Evolutionary conservation across 2,329 filamentous ascomycete species (phyloP).

Genomic region (Acrodontium crateriforme): DNA sequence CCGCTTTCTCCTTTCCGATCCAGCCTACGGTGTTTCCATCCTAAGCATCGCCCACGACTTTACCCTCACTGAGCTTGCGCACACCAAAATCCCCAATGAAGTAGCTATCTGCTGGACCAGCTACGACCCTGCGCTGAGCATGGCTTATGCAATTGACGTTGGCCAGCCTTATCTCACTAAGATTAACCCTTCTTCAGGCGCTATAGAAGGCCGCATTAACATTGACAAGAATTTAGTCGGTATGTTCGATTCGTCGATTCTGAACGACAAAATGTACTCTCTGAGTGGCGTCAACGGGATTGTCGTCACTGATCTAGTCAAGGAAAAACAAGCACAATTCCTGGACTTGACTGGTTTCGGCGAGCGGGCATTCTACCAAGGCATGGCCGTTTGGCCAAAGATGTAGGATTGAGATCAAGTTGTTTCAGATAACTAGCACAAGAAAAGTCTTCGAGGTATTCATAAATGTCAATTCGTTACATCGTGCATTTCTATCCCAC

Average conservation of each 20-base stretch:
- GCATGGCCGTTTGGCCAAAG: constrained; percentile 6
- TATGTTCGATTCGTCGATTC: constrained; percentile 7
- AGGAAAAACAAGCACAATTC: constrained; percentile 6
- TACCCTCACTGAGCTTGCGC: constrained; percentile 3
- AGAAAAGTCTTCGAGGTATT: no score
- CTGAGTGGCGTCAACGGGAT: constrained; percentile 5
- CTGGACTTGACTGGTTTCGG: constrained; percentile 8
- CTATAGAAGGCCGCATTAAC: constrained; percentile 3
- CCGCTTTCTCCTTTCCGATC: constrained; percentile 7
- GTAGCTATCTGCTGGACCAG: constrained; percentile 8
- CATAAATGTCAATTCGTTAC: no score
- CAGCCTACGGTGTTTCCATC: constrained; percentile 7
- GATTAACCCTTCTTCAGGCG: constrained; percentile 4
- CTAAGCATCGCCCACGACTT: constrained; percentile 4
- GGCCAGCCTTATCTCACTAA: constrained; percentile 3
- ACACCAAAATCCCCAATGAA: constrained; percentile 4
- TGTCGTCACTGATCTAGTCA: constrained; percentile 6
- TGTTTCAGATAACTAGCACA: no score
- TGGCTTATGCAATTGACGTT: constrained; percentile 8
- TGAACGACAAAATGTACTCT: constrained; percentile 6
- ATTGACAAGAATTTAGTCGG: constrained; percentile 2
- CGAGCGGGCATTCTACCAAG: constrained; percentile 4
- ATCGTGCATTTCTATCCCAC: no score
- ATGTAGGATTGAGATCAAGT: no score
- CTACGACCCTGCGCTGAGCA: constrained; percentile 2